A percentile compares a stretch with the other conserved stretches of the same genome.
Conservation (phyloP, 2,329 filamentous ascomycete species). For the Botrytis deweyae region DNA sequence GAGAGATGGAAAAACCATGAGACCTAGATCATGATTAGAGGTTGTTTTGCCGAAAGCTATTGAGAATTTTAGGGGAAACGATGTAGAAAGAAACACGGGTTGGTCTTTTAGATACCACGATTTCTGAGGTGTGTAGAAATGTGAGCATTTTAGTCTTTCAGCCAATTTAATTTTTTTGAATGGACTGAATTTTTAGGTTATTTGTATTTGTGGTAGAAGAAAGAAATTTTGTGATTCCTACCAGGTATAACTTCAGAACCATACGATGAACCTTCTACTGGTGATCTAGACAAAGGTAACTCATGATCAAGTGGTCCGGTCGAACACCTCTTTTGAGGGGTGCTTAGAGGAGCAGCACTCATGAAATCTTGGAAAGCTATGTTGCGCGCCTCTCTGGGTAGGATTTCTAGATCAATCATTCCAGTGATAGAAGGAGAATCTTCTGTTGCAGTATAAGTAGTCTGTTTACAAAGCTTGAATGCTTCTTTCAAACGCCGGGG, state of each 20-base stretch:
- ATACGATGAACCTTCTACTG: constrained; percentile 2
- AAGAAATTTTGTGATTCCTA: constrained; percentile 42
- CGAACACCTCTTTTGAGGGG: background rate
- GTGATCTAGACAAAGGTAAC: background rate
- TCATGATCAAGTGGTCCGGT: background rate
- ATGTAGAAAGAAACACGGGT: background rate
- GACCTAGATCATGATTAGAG: constrained; percentile 53
- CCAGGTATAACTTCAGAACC: constrained; percentile 67
- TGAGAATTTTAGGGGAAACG: background rate
- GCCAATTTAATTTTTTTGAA: background rate
- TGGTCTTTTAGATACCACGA: background rate
- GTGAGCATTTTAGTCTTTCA: background rate
- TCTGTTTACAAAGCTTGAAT: constrained; percentile 63
- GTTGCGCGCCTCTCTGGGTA: background rate
- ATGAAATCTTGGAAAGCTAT: background rate
- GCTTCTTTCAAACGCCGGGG: constrained; percentile 65
- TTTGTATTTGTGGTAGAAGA: background rate
- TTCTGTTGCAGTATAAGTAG: constrained; percentile 1
- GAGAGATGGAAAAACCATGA: constrained; percentile 74
- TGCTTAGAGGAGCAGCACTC: background rate
- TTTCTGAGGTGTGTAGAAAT: background rate
- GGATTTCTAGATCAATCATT: background rate
- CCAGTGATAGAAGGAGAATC: background rate
- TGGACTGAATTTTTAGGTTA: background rate
- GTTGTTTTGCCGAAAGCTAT: background rate